phyloP scores from a whole-genome alignment of 495 filamentous ascomycete species.

The Neurospora africana region DNA sequence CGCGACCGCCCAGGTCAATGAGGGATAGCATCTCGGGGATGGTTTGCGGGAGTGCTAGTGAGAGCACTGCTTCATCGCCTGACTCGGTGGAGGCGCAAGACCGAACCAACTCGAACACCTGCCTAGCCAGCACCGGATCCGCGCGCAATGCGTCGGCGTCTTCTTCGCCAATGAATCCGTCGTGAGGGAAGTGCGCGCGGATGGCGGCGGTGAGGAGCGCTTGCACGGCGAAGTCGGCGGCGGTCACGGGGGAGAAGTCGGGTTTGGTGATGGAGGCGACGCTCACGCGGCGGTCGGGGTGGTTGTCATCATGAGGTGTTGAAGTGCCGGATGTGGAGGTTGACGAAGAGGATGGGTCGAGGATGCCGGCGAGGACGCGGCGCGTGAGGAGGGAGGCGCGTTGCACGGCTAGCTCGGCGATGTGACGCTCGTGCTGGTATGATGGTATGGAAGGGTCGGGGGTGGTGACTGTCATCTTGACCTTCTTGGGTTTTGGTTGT shows the following conservation, averaged over 20 bases:
- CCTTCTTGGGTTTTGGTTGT: neutral
- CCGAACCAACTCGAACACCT: slow-evolving; percentile 40
- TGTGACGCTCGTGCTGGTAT: slow-evolving; percentile 37
- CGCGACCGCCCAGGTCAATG: slow-evolving; percentile 45
- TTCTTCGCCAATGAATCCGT: slow-evolving; percentile 46
- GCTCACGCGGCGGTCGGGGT: neutral
- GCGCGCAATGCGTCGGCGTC: slow-evolving; percentile 36
- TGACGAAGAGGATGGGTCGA: slow-evolving; percentile 7
- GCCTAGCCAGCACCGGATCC: slow-evolving; percentile 31
- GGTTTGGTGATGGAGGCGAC: slow-evolving; percentile 33
- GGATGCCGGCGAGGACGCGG: slow-evolving; percentile 34
- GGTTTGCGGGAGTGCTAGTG: slow-evolving; percentile 25
- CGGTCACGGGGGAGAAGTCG: slow-evolving; percentile 44
- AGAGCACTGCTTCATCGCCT: slow-evolving; percentile 23
- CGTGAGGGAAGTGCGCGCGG: slow-evolving; percentile 37
- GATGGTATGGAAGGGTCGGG: neutral
- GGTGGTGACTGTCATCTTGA: neutral
- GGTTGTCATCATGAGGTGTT: neutral
- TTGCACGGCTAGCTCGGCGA: slow-evolving; percentile 44
- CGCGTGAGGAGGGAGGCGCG: slow-evolving; percentile 44
- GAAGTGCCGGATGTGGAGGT: neutral
- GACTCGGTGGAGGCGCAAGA: slow-evolving; percentile 25
- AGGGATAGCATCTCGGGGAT: slow-evolving; percentile 42
- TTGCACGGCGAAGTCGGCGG: slow-evolving; percentile 48
- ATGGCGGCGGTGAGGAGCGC: slow-evolving; percentile 45